Base-by-base conservation (phyloP, 2,329 filamentous ascomycete genomes). In the Sarocladium brachiariae region DNA sequence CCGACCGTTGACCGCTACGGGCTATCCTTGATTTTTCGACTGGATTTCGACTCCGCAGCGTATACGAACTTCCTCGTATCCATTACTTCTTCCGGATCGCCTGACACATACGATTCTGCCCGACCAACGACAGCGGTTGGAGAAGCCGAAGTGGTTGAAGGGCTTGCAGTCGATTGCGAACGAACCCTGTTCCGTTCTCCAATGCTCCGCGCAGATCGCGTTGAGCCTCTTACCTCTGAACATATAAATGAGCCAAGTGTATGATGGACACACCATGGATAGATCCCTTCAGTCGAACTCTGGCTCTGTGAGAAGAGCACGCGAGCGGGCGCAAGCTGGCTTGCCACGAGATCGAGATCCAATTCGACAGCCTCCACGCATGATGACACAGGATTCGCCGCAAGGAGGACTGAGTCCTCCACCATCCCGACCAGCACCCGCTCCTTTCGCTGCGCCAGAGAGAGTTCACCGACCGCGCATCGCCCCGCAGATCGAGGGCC, bases 261-360 rank as follows among this genome's bases (percentile, higher is more conserved):
- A 78, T 71, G 65, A 80, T 79, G 77, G 71, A 67, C 71, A 65
- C 64, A 66, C 67, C 56, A 75, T 75, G 75, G 76, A 78, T 55
- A 68, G 66, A 64, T 61, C 67, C 58, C 59, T 66, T 55, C 61
- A 45, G 23, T 45, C 61, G 50, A 56, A 59, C 64, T 70, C 65
- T 58, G 75, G 75, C 59, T 79, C 78, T 53, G 72, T 79, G 58
- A 74, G 64, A 63, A 73, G 71, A 61, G 78, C 77, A 34, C 74
- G 78, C 63, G 77, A 81, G 62, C 70, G 70, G 56, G 73, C 72
- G 51, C 68, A 72, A 59, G 70, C 68, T 53, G 73, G 71, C 39
- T 54, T 57, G 47, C 54, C 56, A 27, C 56, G 54, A 57, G 54
- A 62, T 30, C 53, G 53, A 53, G 55, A 54, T 53, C 53, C 55